Evolutionary conservation across 2,329 filamentous ascomycete species (phyloP).

Genomic region (Didymella lethalis): DNA sequence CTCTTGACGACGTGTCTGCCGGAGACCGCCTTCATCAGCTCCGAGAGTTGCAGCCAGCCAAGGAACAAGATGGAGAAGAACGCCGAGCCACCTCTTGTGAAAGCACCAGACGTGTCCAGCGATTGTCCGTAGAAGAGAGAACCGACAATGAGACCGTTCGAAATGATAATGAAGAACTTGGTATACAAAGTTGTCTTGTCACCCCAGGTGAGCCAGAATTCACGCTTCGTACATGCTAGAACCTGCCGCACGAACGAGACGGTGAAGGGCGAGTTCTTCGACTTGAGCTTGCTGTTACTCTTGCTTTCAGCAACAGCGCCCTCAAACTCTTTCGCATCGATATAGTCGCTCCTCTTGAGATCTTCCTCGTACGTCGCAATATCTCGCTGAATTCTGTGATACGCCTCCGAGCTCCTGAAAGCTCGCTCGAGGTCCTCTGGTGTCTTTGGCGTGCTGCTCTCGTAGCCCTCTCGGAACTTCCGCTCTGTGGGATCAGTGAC

Average conservation of each 20-base stretch:
- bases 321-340: conserved; percentile 71
- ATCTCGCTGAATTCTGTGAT: conserved; percentile 67
- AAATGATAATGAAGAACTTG: conserved; percentile 79
- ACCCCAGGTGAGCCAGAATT: conserved; percentile 80
- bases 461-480: conserved; percentile 64
- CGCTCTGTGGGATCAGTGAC: conserved; percentile 77
- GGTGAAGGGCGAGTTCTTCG: conserved; percentile 77
- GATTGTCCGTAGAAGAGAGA: conserved; percentile 78
- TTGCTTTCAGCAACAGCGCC: conserved; percentile 71
- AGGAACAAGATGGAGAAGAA: conserved; percentile 75
- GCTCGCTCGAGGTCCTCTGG: conserved; percentile 72
- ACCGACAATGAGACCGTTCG: conserved; percentile 77
- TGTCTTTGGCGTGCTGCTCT: conserved; percentile 72
- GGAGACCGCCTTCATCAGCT: conserved; percentile 78
- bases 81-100: conserved; percentile 67
- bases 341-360: conserved; percentile 64
- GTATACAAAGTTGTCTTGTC: conserved; percentile 75
- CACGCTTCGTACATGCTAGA: conserved; percentile 70
- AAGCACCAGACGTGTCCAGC: conserved; percentile 66
- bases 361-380: conserved; percentile 67
- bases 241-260: conserved; percentile 78
- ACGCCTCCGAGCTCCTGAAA: conserved; percentile 70
- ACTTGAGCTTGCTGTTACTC: conserved; percentile 63
- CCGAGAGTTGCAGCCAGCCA: conserved; percentile 75
- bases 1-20: conserved; percentile 74